Evolutionary conservation across 495 filamentous ascomycete species (phyloP).

Genomic region (Xylaria bambusicola): DNA sequence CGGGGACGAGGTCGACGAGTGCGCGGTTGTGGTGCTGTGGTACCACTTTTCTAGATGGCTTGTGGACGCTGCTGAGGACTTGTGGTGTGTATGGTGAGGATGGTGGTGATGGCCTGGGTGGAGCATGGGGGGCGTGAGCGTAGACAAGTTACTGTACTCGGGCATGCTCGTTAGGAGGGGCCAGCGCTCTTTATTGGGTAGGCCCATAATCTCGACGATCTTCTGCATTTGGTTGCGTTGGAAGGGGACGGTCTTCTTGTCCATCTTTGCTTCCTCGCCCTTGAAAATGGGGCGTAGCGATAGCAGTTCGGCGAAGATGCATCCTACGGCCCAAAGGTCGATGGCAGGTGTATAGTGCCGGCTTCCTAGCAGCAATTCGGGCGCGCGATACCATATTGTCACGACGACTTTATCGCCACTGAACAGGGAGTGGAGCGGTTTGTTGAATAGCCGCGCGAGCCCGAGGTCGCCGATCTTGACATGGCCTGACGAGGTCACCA

Average conservation of each 20-base stretch:
- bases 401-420: slow-evolving; percentile 97
- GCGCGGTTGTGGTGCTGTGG: slow-evolving; percentile 52
- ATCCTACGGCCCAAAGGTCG: slow-evolving; percentile 96
- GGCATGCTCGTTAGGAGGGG: slow-evolving; percentile 76
- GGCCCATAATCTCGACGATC: slow-evolving; percentile 92
- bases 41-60: slow-evolving; percentile 61
- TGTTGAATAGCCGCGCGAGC: slow-evolving; percentile 88
- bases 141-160: slow-evolving; percentile 75
- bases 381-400: slow-evolving; percentile 98
- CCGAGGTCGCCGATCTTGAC: slow-evolving; percentile 95
- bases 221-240: slow-evolving; percentile 99
- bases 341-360: slow-evolving; percentile 95
- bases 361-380: slow-evolving; percentile 87
- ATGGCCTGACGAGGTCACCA: slow-evolving; percentile 87
- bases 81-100: slow-evolving; percentile 38
- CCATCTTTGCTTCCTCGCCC: slow-evolving; percentile 98
- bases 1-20: slow-evolving; percentile 44
- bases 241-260: slow-evolving; percentile 96
- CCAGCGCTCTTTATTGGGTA: slow-evolving; percentile 89
- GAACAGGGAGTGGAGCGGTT: slow-evolving; percentile 87
- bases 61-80: slow-evolving; percentile 45
- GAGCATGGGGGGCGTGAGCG: slow-evolving; percentile 55
- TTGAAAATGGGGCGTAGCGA: slow-evolving; percentile 96
- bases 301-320: slow-evolving; percentile 94
- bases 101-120: slow-evolving; percentile 46